phyloP scores from a whole-genome alignment of 2,329 filamentous ascomycete species.

The Aulographum hederae region DNA sequence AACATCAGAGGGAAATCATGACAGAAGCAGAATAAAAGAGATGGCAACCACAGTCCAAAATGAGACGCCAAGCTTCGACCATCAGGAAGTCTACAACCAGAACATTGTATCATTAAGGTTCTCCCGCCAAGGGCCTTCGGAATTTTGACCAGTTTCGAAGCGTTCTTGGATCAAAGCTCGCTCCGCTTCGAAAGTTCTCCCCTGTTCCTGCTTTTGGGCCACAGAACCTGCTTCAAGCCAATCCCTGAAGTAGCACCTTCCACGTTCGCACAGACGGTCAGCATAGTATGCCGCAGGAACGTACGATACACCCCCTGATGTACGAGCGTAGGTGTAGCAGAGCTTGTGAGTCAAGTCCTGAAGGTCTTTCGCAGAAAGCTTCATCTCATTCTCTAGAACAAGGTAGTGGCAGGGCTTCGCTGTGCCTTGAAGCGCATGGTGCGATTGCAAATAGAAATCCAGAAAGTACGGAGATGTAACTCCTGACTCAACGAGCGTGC shows the following conservation, averaged over 20 bases:
- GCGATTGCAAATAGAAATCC: constrained; percentile 76
- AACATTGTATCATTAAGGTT: neutral
- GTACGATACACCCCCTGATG: constrained; percentile 75
- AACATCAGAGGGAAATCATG: no score
- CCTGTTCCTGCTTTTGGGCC: no score
- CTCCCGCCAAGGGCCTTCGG: neutral
- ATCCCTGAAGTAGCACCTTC: constrained; percentile 44
- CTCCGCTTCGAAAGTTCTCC: no score
- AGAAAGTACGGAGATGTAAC: constrained; percentile 51
- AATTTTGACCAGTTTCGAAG: neutral
- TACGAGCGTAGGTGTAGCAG: constrained; percentile 69
- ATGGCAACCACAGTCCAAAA: no score
- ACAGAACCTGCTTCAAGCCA: neutral
- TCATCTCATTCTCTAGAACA: constrained; percentile 30
- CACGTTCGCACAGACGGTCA: constrained; percentile 65
- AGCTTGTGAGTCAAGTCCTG: constrained; percentile 69
- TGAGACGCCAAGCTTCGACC: no score
- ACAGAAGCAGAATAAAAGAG: no score
- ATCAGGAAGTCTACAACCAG: no score
- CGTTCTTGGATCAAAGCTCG: neutral
- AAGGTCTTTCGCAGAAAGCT: constrained; percentile 32
- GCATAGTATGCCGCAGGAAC: constrained; percentile 85
- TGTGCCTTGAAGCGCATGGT: constrained; percentile 65
- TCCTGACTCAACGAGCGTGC: constrained; percentile 72
- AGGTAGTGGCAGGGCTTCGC: constrained; percentile 76